Evolutionary conservation across 441 rosid species (phyloP), one percentile per base, ranked within the genome.

Genomic region (Omphalea diandra): DNA sequence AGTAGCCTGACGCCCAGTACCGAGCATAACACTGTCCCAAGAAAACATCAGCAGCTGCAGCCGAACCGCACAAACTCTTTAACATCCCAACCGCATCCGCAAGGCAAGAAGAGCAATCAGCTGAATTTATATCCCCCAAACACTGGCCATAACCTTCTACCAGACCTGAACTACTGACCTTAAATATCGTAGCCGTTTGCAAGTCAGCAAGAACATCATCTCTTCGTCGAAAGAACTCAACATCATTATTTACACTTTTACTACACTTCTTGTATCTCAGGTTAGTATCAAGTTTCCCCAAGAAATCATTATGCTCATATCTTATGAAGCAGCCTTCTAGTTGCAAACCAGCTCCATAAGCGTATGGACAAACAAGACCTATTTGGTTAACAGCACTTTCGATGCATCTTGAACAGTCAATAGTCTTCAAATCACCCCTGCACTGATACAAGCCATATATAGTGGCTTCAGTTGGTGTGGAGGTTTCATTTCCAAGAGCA

Each of bases 1-100:
- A 89, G 79, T 88, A 87, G 72, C 96, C 98, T n/a, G 94, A 86
- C 7, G 90, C 93, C 97, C 88, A 84, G 75, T 88, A 94, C 71
- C 92, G 85, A 4, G 87, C 97, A 61, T 86, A 91, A 53, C 98
- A 94, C 80, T 91, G 86, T 24, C 83, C 91, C 80, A 87, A 76
- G 73, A 77, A 88, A 88, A 91, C 85, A 56, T 91, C 96, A 6
- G 90, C 93, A 2, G 87, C 86, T 0, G 77, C 86, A 18, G 90
- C 90, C 1, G 86, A 77, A 29, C 92, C 89, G 40, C 96, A 87
- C n/a, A 84, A 85, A 53, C 24, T 83, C 76, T 86, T 94, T 75
- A 91, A 74, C 85, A 83, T 80, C 55, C 86, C 85, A 65, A 91
- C 81, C 0, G 88, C 97, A 44, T 83, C 81, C 4, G 76, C 60